A percentile compares a stretch with the other conserved stretches of the same genome.
Evolutionary conservation across 768 basidiomycete genomes (phyloP).

Genomic region (Steccherinum ochraceum): DNA sequence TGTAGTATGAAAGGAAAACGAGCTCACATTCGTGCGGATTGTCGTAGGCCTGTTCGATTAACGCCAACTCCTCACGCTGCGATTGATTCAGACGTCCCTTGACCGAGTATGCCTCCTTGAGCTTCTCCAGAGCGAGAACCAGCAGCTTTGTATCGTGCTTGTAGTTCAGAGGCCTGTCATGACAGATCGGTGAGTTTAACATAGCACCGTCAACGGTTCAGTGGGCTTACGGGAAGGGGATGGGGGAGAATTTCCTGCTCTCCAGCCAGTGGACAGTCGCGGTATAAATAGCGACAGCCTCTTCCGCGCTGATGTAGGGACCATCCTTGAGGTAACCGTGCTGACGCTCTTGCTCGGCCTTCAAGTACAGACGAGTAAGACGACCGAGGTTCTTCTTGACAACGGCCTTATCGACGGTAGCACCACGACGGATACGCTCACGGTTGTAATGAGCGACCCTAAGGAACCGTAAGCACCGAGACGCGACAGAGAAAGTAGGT

Average conservation of each 20-base stretch:
- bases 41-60: constrained; percentile 99
- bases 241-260: constrained; percentile 95
- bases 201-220: neutral
- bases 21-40: constrained; percentile 93
- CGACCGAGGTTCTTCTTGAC: constrained; percentile 99
- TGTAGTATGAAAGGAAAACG: neutral
- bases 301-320: constrained; percentile 97
- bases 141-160: constrained; percentile 99
- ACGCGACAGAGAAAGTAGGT: too few relatives aligned
- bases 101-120: constrained; percentile 98
- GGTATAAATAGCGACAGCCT: constrained; percentile 97
- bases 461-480: constrained; percentile 7
- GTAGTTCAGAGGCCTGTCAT: constrained; percentile 79
- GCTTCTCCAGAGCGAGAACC: constrained; percentile 92
- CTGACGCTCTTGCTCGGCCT: constrained; percentile 98
- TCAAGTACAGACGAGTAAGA: constrained; percentile 94
- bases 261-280: constrained; percentile 99
- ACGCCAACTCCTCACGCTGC: constrained; percentile 94
- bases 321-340: constrained; percentile 99
- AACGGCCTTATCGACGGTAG: constrained; percentile 97
- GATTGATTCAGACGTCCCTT: constrained; percentile 97
- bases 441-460: constrained; percentile 97
- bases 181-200: neutral
- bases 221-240: constrained; percentile 86
- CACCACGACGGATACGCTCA: constrained; percentile 93